Evolutionary conservation across 140 eudicot species (phyloP), one percentile per base, ranked within the genome.

Genomic region (Bidens hawaiensis): DNA sequence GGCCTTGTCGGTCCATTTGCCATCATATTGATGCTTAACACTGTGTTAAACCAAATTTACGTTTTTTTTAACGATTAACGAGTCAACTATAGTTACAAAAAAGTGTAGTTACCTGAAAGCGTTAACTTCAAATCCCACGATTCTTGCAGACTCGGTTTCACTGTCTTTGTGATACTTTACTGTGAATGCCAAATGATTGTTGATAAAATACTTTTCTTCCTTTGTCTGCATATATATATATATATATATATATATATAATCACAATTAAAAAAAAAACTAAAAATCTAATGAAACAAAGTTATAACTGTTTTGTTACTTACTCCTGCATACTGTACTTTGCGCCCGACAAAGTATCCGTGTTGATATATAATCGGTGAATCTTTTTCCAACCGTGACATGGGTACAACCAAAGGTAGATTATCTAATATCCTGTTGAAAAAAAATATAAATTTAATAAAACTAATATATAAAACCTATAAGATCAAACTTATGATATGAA

Each of bases 321-420:
- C 79, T 27, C 79, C 75, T 36, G 78, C 78, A 75, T 75, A 85
- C 18, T 67, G 85, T 40, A 83, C 84, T 65, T 82, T 82, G 31
- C 80, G 63, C 6, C 95, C 95, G 30, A 77, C 84, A 67, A 70
- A 70, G 73, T 50, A 82, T 13, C 95, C 95, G 63, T 64, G 82
- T 14, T 79, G 82, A 72, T 80, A 82, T 33, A 78, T 58, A 51
- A 69, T 11, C 24, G 77, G 76, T 38, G 65, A 50, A 25, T 62
- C 83, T 15, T 52, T 62, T 53, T 75, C 87, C 36, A 60, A 33
- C 22, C 80, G 68, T 71, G 71, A 65, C 70, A 81, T 59, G 46
- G 81, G 86, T 59, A 82, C 87, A 50, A 80, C 86, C 71, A 81
- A 73, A 25, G 95, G 95, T 71, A 86, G 87, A 64, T 79, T 82